A percentile compares a stretch with the other conserved stretches of the same genome.
Conservation (phyloP, 805 yeast genomes). For the Nakazawaea wyomingensis region DNA sequence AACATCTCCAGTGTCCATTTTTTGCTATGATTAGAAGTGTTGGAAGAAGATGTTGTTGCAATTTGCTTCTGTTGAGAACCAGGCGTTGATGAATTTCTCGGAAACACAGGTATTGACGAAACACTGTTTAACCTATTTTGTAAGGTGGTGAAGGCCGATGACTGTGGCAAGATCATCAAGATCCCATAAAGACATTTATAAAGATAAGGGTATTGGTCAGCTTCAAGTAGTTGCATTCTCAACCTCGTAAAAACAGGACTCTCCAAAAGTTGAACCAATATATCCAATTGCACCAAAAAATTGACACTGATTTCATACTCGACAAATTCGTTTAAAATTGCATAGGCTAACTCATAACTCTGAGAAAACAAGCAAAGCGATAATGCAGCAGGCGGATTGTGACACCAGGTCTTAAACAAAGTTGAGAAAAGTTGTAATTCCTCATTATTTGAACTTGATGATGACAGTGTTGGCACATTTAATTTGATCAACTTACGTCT, state of each 20-base stretch:
- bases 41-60: neutral
- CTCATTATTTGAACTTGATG: constrained; percentile 23
- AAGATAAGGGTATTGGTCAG: constrained; percentile 72
- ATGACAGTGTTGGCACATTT: constrained; percentile 12
- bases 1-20: constrained; percentile 29
- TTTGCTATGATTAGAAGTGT: constrained; percentile 23
- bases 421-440: constrained; percentile 69
- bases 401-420: constrained; percentile 87
- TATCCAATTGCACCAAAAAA: constrained; percentile 80
- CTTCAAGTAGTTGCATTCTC: constrained; percentile 84
- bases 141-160: constrained; percentile 79
- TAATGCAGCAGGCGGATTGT: constrained; percentile 82
- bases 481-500: constrained; percentile 52
- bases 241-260: constrained; percentile 87
- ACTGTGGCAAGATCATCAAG: constrained; percentile 90
- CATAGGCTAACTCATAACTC: constrained; percentile 80
- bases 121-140: constrained; percentile 69
- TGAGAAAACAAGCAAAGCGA: constrained; percentile 83
- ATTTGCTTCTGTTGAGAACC: neutral
- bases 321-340: constrained; percentile 75
- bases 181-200: constrained; percentile 89
- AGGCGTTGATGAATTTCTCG: constrained; percentile 16
- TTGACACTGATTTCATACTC: constrained; percentile 77
- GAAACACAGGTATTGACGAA: constrained; percentile 27
- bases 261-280: constrained; percentile 83